phyloP scores from a whole-genome alignment of 305 asterid genomes.

The Fraxinus paxiana region DNA sequence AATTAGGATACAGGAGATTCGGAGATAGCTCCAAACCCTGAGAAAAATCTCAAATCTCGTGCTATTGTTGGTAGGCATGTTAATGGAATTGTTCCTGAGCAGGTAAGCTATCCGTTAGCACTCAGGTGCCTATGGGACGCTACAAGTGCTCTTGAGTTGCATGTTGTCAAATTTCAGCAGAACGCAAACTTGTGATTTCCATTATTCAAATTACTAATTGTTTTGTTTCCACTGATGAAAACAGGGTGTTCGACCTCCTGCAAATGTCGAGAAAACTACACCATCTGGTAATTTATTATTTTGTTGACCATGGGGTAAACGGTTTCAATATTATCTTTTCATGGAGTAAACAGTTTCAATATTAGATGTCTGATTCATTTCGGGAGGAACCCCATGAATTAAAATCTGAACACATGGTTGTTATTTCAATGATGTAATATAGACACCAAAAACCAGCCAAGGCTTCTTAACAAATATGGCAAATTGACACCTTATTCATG shows the following conservation, averaged over 20 bases:
- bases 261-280: slow-evolving; percentile 56
- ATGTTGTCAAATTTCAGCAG: background rate
- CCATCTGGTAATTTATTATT: slow-evolving; percentile 45
- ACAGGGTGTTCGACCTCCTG: slow-evolving; percentile 57
- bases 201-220: slow-evolving; percentile 9
- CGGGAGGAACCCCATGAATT: background rate
- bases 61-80: slow-evolving; percentile 60
- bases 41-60: slow-evolving; percentile 59
- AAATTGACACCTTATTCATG: background rate
- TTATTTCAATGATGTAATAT: background rate
- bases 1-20: slow-evolving; percentile 63
- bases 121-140: background rate
- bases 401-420: background rate
- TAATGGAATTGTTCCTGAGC: slow-evolving; percentile 84
- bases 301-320: background rate
- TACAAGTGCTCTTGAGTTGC: background rate
- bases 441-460: background rate
- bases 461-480: background rate
- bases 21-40: slow-evolving; percentile 59
- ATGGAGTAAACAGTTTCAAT: background rate
- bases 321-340: background rate
- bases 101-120: slow-evolving; percentile 38
- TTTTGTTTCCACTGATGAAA: slow-evolving; percentile 21
- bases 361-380: background rate
- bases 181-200: background rate